phyloP scores from a whole-genome alignment of 1,284 basidiomycete species.

The Ustilago lituana region DNA sequence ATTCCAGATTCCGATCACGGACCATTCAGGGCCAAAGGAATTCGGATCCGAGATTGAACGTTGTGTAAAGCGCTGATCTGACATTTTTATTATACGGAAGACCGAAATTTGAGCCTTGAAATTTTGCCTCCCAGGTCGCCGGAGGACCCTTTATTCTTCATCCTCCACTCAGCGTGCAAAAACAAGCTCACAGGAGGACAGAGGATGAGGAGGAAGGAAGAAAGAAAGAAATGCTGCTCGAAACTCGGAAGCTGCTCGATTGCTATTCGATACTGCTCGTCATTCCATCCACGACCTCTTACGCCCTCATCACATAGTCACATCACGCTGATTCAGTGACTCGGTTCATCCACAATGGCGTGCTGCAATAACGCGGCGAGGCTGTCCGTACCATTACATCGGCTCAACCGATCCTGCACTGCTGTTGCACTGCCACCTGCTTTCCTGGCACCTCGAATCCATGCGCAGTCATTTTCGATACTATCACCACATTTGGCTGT shows the following conservation, averaged over 20 bases:
- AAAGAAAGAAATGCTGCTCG: no score
- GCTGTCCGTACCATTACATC: slow-evolving; percentile 9
- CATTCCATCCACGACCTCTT: no score
- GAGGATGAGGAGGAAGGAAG: no score
- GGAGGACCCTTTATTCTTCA: slow-evolving; percentile 21
- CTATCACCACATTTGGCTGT: background rate
- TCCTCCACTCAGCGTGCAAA: slow-evolving; percentile 1
- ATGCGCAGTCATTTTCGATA: slow-evolving; percentile 11
- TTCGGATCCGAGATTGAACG: slow-evolving; percentile 22
- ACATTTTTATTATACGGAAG: background rate
- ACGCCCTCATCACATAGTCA: background rate
- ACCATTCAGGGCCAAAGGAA: slow-evolving; percentile 32
- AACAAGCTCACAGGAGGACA: background rate
- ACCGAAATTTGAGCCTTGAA: no score
- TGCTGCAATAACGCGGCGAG: slow-evolving; percentile 10
- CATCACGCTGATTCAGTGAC: background rate
- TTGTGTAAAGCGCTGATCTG: background rate
- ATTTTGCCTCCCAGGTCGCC: background rate
- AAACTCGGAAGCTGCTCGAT: no score
- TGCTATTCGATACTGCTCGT: no score
- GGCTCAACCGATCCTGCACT: slow-evolving; percentile 2
- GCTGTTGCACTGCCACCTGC: slow-evolving; percentile 10
- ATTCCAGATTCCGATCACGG: slow-evolving; percentile 47
- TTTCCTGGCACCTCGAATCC: slow-evolving; percentile 20
- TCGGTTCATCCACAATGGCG: slow-evolving; percentile 8